Base-by-base conservation (phyloP, 164 flowering plant genomes). In the Taxillus chinensis region DNA sequence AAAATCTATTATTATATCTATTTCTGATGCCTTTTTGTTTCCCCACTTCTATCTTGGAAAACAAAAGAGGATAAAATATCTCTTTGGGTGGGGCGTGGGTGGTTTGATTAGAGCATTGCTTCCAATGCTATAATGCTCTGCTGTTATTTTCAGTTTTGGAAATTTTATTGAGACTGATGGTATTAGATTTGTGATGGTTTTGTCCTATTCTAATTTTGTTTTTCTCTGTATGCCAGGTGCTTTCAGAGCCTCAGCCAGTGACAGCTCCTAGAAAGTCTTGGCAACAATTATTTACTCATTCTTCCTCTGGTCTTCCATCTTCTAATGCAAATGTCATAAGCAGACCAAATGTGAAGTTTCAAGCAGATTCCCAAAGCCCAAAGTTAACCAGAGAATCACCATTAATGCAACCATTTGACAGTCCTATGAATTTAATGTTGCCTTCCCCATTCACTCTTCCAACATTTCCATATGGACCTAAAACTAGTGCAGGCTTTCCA, bases 251-350 rank as follows among this genome's bases (percentile, higher is more conserved):
- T 39, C 85, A 77, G 52, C 77, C 77, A 48, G 52, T 60, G 64
- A 8, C 82, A 41, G 69, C 78, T 40, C 96, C 87, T 17, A 89
- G 80, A 64, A 90, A 83, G 59, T 79, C 98, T 8, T 92, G 98
- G 98, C 95, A 86, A 45, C 98, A 92, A 54, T 66, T 92, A 66
- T 92, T 92, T 70, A 80, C 92, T 63, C 85, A 90, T 48, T 71
- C 96, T 38, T 43, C 86, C 55, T 40, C 90, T 67, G 74, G 63
- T 74, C 67, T 80, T 64, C 42, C 78, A 9, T 37, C 79, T 38
- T 62, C 91, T 46, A 76, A 59, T 72, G 55, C 73, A 12, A 79
- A 72, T 77, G 80, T 77, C 9, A 83, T 83, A 59, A 64, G 84
- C 63, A 85, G 83, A 66, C 86, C 86, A 60, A 77, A 53, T 68